phyloP scores from a whole-genome alignment of 1,284 basidiomycete genomes.

The Trichosporon coremiiforme region DNA sequence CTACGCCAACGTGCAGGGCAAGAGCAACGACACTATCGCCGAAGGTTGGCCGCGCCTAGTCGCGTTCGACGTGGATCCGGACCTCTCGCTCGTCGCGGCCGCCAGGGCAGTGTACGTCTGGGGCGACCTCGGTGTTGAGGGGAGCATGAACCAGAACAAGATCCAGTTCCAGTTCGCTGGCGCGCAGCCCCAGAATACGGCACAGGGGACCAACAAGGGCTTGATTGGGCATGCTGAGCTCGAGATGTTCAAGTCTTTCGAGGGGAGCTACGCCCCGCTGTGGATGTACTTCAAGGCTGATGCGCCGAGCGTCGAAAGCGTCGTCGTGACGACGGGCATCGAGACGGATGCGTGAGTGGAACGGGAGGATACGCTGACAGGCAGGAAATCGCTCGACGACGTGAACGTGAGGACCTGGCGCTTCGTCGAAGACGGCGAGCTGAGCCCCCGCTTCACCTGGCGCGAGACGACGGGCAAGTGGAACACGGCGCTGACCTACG shows the following conservation, averaged over 20 bases:
- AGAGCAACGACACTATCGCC: not conserved
- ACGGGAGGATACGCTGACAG: not conserved
- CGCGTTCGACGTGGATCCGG: not conserved
- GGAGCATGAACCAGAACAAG: not conserved
- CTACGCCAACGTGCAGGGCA: not conserved
- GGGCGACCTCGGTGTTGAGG: not conserved
- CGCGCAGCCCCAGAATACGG: not conserved
- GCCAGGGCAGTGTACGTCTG: not conserved
- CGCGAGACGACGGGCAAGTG: not conserved
- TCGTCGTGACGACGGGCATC: not conserved
- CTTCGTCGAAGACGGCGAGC: not conserved
- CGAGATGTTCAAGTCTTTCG: not conserved
- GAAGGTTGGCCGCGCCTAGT: not conserved
- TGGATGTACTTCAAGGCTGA: not conserved
- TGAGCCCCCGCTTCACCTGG: not conserved
- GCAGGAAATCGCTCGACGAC: not conserved
- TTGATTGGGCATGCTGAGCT: not conserved
- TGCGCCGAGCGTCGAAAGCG: not conserved
- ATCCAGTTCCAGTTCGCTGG: not conserved
- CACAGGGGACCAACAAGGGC: not conserved
- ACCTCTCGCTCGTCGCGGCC: not conserved
- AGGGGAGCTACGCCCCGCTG: not conserved
- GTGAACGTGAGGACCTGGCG: slow-evolving; percentile 1
- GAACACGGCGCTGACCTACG: not conserved
- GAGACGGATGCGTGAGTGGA: slow-evolving; percentile 4